Conservation (phyloP, 1,284 basidiomycete genomes). For the Stereum hirsutum region DNA sequence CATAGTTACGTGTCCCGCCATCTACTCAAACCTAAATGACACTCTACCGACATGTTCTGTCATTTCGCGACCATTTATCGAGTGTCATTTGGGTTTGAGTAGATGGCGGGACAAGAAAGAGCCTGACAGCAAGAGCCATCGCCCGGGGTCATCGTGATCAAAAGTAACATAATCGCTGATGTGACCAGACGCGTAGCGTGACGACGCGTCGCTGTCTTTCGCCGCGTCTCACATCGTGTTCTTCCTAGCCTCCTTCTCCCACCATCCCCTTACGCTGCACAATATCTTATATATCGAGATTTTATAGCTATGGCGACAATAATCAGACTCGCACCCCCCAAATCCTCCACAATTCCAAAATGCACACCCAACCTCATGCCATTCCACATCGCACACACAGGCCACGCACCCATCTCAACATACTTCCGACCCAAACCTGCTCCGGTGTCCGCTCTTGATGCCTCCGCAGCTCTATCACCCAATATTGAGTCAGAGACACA, state of each 20-base stretch:
- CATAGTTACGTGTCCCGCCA: too few species aligned
- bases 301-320: not conserved
- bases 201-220: not conserved
- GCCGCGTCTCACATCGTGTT: not conserved
- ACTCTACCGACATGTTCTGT: too few species aligned
- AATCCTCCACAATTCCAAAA: slow-evolving; percentile 17
- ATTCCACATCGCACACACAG: slow-evolving; percentile 64
- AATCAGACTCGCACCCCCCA: not conserved
- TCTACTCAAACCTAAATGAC: too few species aligned
- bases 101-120: too few species aligned
- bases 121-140: too few species aligned
- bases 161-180: too few species aligned
- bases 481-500: not conserved
- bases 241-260: too few species aligned
- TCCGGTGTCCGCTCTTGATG: slow-evolving; percentile 17
- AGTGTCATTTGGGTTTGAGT: too few species aligned
- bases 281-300: not conserved
- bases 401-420: slow-evolving; percentile 61
- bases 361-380: slow-evolving; percentile 66
- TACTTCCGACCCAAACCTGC: slow-evolving; percentile 53
- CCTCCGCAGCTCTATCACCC: slow-evolving; percentile 19
- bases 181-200: not conserved
- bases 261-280: too few species aligned
- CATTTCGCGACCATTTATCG: too few species aligned
- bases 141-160: too few species aligned